These are phyloP conservation scores for Haplographium delicatum DNA, from an alignment of 495 filamentous ascomycete genomes.

Conservation along the genomic window DNA sequence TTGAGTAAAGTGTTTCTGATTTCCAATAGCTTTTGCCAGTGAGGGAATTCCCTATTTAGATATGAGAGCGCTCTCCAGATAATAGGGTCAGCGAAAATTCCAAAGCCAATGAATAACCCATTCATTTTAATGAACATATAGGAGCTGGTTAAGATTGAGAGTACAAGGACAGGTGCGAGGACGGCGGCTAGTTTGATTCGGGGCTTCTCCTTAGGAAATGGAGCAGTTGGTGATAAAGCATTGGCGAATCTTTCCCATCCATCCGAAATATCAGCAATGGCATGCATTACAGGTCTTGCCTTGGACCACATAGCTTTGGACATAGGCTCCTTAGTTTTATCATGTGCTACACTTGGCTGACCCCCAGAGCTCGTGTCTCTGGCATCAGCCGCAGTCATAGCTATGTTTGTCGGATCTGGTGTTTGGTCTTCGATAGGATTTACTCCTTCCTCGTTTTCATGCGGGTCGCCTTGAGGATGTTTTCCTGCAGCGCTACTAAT, in stretches of 20 bases:
- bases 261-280: conserved; percentile 67
- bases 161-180: conserved; percentile 50
- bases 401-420: conserved; percentile 57
- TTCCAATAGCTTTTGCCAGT: conserved; percentile 66
- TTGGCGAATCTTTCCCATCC: conserved; percentile 78
- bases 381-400: conserved; percentile 49
- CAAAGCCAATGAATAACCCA: conserved; percentile 61
- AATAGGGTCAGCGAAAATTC: conserved; percentile 78
- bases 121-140: conserved; percentile 69
- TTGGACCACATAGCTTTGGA: conserved; percentile 72
- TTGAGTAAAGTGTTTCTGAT: conserved; percentile 62
- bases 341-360: conserved; percentile 45
- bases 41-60: conserved; percentile 61
- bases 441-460: conserved; percentile 23
- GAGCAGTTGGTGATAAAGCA: conserved; percentile 71
- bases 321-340: conserved; percentile 83
- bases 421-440: conserved; percentile 31
- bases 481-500: conserved; percentile 73
- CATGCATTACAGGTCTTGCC: conserved; percentile 73
- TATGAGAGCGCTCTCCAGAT: conserved; percentile 51
- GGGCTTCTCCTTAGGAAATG: conserved; percentile 61
- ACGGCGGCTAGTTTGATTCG: conserved; percentile 59
- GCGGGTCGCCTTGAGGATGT: conserved; percentile 40
- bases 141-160: conserved; percentile 59
- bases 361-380: conserved; percentile 48